Evolutionary conservation across 2,329 filamentous ascomycete genomes (phyloP), one percentile per base, ranked within the genome.

Genomic region (Aaosphaeria arxii): DNA sequence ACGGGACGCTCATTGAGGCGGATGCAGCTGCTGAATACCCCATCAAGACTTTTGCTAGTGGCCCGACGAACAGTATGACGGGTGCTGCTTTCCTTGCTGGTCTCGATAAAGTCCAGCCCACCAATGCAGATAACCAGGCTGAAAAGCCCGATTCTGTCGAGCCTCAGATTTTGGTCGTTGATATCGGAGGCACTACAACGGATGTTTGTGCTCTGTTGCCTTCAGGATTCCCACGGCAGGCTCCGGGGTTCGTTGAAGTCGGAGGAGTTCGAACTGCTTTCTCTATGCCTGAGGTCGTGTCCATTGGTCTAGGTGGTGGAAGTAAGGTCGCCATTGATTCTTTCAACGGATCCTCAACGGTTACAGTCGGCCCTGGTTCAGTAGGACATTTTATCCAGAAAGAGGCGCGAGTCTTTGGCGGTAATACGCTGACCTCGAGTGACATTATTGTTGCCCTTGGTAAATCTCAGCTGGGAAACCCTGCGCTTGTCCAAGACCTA

Each of bases 121-220:
- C 17, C 17, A 24, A 24, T 24, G 17, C 17, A 24, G 17, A 24
- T 24, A 24, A 24, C 17, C 72, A 75, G 11, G 73, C 73, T 52
- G 85, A 81, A 0, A 83, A 24, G 17, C 17, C 17, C 17, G n/a
- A 43, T 7, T 11, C 35, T 30, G 35, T n/a, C 7, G 49, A 58
- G 56, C 6, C 52, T 9, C 43, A 64, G 57, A 33, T 63, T 57
- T 28, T 66, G 55, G 82, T 87, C 0, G 78, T 85, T 1, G 84
- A 87, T 54, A 81, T 87, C 48, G 84, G 84, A 0, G 84, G 84
- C 2, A 87, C 84, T 0, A 87, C 84, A 0, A 80, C 80, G 0
- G 84, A 87, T 51, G 78, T 85, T 7, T 82, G 84, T 0, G 68
- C 84, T 0, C 62, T 87, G 3, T 36, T 83, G 5, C 73, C 77